Conservation (phyloP, 805 yeast genomes). For the Wickerhamiella kazuoi region DNA sequence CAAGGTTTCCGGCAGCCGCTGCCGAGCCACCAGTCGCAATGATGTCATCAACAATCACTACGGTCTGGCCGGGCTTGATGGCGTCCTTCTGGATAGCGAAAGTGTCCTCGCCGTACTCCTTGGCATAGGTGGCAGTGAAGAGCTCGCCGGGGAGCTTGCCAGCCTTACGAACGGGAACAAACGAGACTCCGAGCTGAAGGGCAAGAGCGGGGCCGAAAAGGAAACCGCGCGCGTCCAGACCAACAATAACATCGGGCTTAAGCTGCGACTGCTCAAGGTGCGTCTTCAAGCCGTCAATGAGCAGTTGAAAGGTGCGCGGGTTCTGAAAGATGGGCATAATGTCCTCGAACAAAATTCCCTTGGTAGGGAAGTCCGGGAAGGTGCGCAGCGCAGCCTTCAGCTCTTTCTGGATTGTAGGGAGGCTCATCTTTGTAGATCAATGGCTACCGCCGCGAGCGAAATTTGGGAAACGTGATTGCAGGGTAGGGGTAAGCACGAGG, state of each 20-base stretch:
- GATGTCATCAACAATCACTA: constrained; percentile 84
- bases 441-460: no score
- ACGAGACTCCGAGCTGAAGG: constrained; percentile 71
- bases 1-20: constrained; percentile 76
- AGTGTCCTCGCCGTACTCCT: constrained; percentile 82
- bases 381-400: constrained; percentile 28
- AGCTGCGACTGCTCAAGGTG: constrained; percentile 39
- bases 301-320: constrained; percentile 64
- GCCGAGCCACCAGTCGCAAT: constrained; percentile 99
- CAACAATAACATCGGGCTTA: constrained; percentile 73
- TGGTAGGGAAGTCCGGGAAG: constrained; percentile 85
- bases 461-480: no score
- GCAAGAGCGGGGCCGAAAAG: constrained; percentile 93
- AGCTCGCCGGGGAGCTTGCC: constrained; percentile 89
- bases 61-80: constrained; percentile 62
- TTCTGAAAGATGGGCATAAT: constrained; percentile 82
- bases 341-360: constrained; percentile 90
- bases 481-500: no score
- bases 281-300: constrained; percentile 61
- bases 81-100: constrained; percentile 79
- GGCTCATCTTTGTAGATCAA: no score
- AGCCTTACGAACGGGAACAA: constrained; percentile 86
- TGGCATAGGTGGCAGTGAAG: constrained; percentile 51
- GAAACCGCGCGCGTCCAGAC: constrained; percentile 93
- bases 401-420: constrained; percentile 12